phyloP scores from a whole-genome alignment of 2,329 filamentous ascomycete genomes.

The Drechslerella stenobrocha region DNA sequence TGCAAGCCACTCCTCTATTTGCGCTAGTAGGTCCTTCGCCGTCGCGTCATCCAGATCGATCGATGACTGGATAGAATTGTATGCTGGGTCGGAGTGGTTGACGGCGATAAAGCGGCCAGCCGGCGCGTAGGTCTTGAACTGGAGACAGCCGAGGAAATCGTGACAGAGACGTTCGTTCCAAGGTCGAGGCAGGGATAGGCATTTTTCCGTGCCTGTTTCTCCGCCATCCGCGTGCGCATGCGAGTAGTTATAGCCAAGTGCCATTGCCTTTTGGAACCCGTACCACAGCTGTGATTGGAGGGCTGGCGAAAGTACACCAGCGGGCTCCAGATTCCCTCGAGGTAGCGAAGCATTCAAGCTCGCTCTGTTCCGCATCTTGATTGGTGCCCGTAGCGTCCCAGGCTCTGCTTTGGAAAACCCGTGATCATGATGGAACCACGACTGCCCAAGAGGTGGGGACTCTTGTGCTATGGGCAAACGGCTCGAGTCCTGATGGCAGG shows the following conservation, averaged over 20 bases:
- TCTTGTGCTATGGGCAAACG: not conserved
- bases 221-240: not conserved
- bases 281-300: not conserved
- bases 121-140: conserved; percentile 1
- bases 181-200: not conserved
- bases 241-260: not conserved
- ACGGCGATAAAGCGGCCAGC: not conserved
- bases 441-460: not conserved
- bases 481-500: not conserved
- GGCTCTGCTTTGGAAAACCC: not conserved
- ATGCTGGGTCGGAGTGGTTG: conserved; percentile 4
- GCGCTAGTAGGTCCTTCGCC: conserved; percentile 2
- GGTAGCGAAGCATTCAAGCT: not conserved
- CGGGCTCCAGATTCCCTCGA: not conserved
- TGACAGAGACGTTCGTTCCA: conserved; percentile 6
- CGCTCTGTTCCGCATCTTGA: not conserved
- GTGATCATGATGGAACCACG: not conserved
- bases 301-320: not conserved
- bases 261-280: not conserved
- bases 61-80: not conserved
- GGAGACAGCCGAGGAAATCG: not conserved
- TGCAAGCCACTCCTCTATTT: conserved; percentile 6
- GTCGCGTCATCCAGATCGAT: not conserved
- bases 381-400: not conserved
- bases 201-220: not conserved